Conservation (phyloP, 345 rosid genomes). For the Odontarrhena argentea region DNA sequence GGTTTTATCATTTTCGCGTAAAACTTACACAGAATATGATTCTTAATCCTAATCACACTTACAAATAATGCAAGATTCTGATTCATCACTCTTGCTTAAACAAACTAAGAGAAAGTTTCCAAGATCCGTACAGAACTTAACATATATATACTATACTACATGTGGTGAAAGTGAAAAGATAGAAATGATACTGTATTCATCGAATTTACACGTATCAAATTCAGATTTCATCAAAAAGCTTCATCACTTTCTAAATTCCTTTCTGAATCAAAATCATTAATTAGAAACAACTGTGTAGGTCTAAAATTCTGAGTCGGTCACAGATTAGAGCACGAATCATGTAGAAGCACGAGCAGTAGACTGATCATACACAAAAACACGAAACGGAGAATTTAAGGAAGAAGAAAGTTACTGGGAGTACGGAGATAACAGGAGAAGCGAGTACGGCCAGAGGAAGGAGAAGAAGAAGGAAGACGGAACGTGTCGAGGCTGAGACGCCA, state of each 20-base stretch:
- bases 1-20: constrained; percentile 27
- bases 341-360: too few relatives aligned
- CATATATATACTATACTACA: background rate
- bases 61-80: constrained; percentile 17
- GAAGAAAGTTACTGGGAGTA: constrained; percentile 41
- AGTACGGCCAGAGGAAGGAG: constrained; percentile 9
- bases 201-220: background rate
- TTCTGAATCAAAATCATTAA: too few relatives aligned
- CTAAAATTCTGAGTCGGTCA: background rate
- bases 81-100: background rate
- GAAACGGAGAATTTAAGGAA: background rate
- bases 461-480: constrained; percentile 44
- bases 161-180: background rate
- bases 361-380: background rate
- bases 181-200: background rate
- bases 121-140: constrained; percentile 13
- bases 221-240: background rate
- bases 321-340: constrained; percentile 8
- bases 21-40: constrained; percentile 27
- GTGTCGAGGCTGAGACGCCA: constrained; percentile 57
- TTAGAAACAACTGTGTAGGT: background rate
- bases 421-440: constrained; percentile 44
- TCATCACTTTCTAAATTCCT: background rate
- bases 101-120: constrained; percentile 11
- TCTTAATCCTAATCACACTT: constrained; percentile 13